Percentiles rank a stretch among this genome's conserved stretches.
phyloP scores from a whole-genome alignment of 331 rosid genomes.

The Ulmus americana region DNA sequence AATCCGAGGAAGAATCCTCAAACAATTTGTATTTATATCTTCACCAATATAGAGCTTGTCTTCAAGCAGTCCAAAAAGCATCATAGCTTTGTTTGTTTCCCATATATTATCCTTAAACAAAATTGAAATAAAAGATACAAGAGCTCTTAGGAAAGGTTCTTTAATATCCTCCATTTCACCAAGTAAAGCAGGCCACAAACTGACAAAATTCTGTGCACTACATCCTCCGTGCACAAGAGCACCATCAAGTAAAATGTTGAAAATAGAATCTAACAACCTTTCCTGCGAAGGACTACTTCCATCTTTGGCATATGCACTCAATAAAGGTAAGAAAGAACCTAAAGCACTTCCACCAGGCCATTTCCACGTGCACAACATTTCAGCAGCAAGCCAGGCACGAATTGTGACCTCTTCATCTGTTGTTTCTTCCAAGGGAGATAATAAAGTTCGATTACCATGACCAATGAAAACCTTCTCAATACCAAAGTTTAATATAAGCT shows the following conservation, averaged over 20 bases:
- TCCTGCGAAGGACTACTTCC: conserved; percentile 35
- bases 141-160: conserved; percentile 93
- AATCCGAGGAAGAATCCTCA: conserved; percentile 78
- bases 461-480: conserved; percentile 45
- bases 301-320: conserved; percentile 51
- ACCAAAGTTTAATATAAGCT: conserved; percentile 61
- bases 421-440: conserved; percentile 29
- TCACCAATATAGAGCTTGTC: conserved; percentile 78
- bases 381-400: conserved; percentile 84
- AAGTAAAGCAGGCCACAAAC: conserved; percentile 49
- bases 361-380: conserved; percentile 88
- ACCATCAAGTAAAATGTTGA: conserved; percentile 63
- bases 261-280: conserved; percentile 52
- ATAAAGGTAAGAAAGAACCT: conserved; percentile 67
- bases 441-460: conserved; percentile 21
- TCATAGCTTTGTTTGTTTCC: conserved; percentile 48
- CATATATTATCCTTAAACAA: conserved; percentile 68
- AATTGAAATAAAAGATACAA: conserved; percentile 52
- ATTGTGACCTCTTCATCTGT: conserved; percentile 40
- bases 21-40: conserved; percentile 56
- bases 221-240: conserved; percentile 65
- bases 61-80: conserved; percentile 48
- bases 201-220: conserved; percentile 41
- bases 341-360: conserved; percentile 81
- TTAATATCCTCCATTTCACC: conserved; percentile 52